phyloP scores from a whole-genome alignment of 345 rosid genomes.

The Durio zibethinus region DNA sequence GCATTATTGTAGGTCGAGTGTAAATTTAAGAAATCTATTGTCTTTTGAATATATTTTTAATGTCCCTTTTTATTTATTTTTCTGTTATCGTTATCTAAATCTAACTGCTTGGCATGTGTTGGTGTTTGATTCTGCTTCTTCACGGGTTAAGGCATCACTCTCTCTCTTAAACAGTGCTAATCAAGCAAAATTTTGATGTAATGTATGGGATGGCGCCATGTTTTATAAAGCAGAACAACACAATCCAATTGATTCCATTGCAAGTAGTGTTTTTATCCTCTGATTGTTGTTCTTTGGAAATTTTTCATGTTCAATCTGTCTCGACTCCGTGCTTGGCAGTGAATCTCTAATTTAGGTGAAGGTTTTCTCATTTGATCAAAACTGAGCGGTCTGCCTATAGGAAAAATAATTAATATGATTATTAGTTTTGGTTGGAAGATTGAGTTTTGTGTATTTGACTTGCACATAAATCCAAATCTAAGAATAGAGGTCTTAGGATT shows the following conservation, averaged over 20 bases:
- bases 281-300: background rate
- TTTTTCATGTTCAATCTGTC: background rate
- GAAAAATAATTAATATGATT: no score
- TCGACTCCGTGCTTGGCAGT: background rate
- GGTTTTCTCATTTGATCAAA: background rate
- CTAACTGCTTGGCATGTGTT: background rate
- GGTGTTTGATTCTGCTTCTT: background rate
- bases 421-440: no score
- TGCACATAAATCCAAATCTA: no score
- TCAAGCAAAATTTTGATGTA: background rate
- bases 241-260: background rate
- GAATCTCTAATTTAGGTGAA: background rate
- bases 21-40: background rate
- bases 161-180: no score
- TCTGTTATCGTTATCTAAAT: background rate
- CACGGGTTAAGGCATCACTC: no score
- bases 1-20: background rate
- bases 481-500: no score
- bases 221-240: background rate
- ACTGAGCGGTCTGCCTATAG: background rate
- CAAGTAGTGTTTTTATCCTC: background rate
- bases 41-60: background rate
- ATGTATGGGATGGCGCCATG: background rate
- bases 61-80: background rate
- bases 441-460: no score